Percentiles rank a stretch among this genome's conserved stretches.
Conservation (phyloP, 805 yeast genomes). For the Ogataea allantospora region DNA sequence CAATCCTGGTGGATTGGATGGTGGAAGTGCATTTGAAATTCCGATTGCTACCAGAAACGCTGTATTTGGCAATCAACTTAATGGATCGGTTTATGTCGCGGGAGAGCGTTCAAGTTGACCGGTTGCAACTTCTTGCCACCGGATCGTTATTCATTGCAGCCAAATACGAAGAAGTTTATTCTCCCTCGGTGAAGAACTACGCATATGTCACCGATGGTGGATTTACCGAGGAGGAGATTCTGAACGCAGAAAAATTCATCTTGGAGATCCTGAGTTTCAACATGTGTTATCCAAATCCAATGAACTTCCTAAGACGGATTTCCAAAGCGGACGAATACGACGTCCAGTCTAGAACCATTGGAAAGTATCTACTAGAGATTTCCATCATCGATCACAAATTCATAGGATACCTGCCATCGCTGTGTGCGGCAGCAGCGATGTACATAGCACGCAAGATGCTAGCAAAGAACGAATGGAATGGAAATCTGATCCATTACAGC, state of each 20-base stretch:
- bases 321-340: slow-evolving; percentile 91
- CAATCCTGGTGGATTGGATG: slow-evolving; percentile 90
- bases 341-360: slow-evolving; percentile 77
- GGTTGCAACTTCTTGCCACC: slow-evolving; percentile 81
- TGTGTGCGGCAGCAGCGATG: slow-evolving; percentile 87
- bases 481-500: slow-evolving; percentile 83
- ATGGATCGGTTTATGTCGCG: slow-evolving; percentile 84
- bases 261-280: slow-evolving; percentile 70
- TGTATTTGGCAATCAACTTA: slow-evolving; percentile 76
- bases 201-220: slow-evolving; percentile 88
- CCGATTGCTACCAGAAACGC: slow-evolving; percentile 80
- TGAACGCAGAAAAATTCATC: slow-evolving; percentile 79
- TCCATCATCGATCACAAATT: slow-evolving; percentile 74
- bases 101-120: slow-evolving; percentile 71
- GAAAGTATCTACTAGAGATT: slow-evolving; percentile 79
- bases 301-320: slow-evolving; percentile 83
- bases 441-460: slow-evolving; percentile 73
- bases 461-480: slow-evolving; percentile 72
- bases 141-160: slow-evolving; percentile 88
- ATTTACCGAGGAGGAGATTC: slow-evolving; percentile 73
- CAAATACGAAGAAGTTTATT: slow-evolving; percentile 86
- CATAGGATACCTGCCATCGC: slow-evolving; percentile 70
- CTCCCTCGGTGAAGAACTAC: slow-evolving; percentile 82
- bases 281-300: slow-evolving; percentile 82
- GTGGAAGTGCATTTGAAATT: slow-evolving; percentile 85